phyloP scores from a whole-genome alignment of 2,329 filamentous ascomycete species.

The Cladosporium halotolerans region DNA sequence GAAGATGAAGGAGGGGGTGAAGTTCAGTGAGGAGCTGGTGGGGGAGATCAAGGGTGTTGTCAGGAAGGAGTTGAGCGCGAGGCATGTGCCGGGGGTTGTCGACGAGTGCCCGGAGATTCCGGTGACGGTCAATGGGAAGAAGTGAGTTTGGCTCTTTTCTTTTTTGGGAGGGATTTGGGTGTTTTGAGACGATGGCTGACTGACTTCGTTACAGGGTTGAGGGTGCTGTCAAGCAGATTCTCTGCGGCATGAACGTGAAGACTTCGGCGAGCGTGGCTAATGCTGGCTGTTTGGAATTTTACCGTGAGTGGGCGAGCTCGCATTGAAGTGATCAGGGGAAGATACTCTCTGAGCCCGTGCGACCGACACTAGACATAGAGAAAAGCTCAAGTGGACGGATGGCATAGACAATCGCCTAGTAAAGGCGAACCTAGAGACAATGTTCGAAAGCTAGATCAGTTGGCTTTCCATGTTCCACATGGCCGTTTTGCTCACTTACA shows the following conservation, averaged over 20 bases:
- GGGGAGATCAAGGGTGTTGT: conserved; percentile 61
- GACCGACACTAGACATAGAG: neutral
- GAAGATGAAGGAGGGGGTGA: conserved; percentile 58
- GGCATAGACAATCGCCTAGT: too few species aligned
- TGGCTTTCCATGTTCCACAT: too few species aligned
- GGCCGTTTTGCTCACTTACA: too few species aligned
- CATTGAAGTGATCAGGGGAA: conserved; percentile 29
- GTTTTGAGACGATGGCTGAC: neutral
- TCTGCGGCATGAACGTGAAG: conserved; percentile 80
- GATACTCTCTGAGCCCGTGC: neutral
- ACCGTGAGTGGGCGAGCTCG: conserved; percentile 64
- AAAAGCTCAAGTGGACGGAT: too few species aligned
- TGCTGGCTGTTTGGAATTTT: conserved; percentile 81
- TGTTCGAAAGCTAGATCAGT: too few species aligned
- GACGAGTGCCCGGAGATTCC: conserved; percentile 83
- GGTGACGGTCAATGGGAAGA: conserved; percentile 91
- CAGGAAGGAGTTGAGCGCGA: conserved; percentile 71
- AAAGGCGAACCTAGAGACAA: too few species aligned
- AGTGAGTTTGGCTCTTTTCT: conserved; percentile 45
- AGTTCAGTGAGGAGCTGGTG: conserved; percentile 56
- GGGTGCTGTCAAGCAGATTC: conserved; percentile 90
- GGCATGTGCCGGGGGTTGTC: conserved; percentile 81
- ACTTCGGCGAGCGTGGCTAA: conserved; percentile 93
- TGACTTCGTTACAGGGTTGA: conserved; percentile 52
- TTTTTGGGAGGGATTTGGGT: neutral